Base-by-base conservation (phyloP, 176 grass and related monocot genomes). In the Rhynchospora pubera region DNA sequence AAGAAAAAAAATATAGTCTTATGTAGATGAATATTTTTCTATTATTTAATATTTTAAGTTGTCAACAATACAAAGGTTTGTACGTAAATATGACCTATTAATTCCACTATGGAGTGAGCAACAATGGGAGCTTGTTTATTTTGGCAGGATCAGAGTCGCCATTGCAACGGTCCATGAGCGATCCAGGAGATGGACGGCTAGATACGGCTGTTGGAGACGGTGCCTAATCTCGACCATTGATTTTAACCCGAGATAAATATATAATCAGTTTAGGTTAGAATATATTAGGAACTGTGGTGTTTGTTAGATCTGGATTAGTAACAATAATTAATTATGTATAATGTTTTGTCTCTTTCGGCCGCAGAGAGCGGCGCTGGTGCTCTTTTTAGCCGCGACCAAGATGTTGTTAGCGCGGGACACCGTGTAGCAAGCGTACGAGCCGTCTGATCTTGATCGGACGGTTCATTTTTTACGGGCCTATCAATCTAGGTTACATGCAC, bases 121-220 rank as follows among this genome's bases (percentile, higher is more conserved):
- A 56, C 34, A 65, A 42, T 18, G 21, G 5, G 60, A 62, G 21
- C 65, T 74, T 3, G 7, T 28, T 80, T 19, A 45, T 28, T 75
- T 79, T 59, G 12, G 46, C 56, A 97, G 91, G 89, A 39, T 88
- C 85, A 14, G 93, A 93, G 83, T 88, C 87, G 63, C 91, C 91
- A 44, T 60, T 83, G 78, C 81, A 83, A 63, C 87, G 89, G 39
- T 88, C 87, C 61, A 89, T 86, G 87, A 87, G 79, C 82, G 93
- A 91, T 72, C 79, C 88, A 18, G 45, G 82, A 66, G 89, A 69
- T 73, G 84, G 28, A 80, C 65, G 46, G 32, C 32, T 65, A 32
- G 90, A 85, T 53, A 76, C 50, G 4, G 78, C 80, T 85, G 5
- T 6, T n/a, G 51, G 3, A 7, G 56, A 50, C 44, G 63, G 56